These are phyloP conservation scores for Porphyrellus sp. DNA, from an alignment of 1,284 basidiomycete genomes.

Conservation along the genomic window DNA sequence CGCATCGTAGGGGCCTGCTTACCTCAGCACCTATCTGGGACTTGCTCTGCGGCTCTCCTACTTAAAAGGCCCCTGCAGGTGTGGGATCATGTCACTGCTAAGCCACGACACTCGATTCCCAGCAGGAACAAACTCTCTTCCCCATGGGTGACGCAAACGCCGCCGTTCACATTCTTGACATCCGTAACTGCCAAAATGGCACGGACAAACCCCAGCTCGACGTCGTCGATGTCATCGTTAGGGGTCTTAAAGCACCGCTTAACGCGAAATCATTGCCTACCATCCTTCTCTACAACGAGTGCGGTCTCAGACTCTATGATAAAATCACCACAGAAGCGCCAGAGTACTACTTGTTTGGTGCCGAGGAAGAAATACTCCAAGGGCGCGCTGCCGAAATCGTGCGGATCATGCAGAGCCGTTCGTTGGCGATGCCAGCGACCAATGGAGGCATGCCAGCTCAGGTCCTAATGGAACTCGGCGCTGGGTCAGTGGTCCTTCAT, in stretches of 20 bases:
- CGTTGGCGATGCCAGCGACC: constrained; percentile 39
- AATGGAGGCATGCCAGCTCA: constrained; percentile 43
- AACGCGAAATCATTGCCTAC: constrained; percentile 76
- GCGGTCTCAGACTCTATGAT: constrained; percentile 81
- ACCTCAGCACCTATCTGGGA: constrained; percentile 25
- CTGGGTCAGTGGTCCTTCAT: constrained; percentile 62
- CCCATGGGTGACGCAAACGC: constrained; percentile 27
- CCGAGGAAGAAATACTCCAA: constrained; percentile 71
- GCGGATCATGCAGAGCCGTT: constrained; percentile 62
- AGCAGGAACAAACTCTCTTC: not conserved
- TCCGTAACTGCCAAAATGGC: constrained; percentile 19
- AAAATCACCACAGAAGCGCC: constrained; percentile 76
- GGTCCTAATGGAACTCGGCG: constrained; percentile 81
- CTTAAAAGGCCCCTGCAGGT: constrained; percentile 9
- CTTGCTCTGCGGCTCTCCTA: too few species aligned
- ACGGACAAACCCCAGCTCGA: constrained; percentile 20
- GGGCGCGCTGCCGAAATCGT: constrained; percentile 65
- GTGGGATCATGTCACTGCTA: too few species aligned
- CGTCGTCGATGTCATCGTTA: constrained; percentile 48
- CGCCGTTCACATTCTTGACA: constrained; percentile 24
- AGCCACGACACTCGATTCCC: too few species aligned
- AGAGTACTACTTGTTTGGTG: constrained; percentile 87
- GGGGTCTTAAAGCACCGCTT: constrained; percentile 52
- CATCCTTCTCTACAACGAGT: constrained; percentile 84
- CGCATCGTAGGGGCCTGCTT: constrained; percentile 16